phyloP scores from a whole-genome alignment of 306 rosid species.

The Hylodesmum podocarpum region DNA sequence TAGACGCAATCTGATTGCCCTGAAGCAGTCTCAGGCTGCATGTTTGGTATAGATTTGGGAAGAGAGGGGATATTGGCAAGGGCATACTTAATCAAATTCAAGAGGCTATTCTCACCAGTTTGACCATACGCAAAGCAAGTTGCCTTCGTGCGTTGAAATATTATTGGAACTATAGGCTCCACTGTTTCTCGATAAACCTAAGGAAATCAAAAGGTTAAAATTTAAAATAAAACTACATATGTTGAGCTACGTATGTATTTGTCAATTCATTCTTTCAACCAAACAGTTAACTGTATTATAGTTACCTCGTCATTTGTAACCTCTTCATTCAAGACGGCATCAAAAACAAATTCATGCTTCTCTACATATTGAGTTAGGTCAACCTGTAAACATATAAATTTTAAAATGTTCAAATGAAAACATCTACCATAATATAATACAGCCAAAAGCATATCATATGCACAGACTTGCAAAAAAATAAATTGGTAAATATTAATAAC shows the following conservation, averaged over 20 bases:
- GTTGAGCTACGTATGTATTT: not conserved
- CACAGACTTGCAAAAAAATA: not conserved
- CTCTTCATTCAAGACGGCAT: conserved; percentile 91
- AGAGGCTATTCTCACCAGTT: conserved; percentile 60
- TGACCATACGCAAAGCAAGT: conserved; percentile 97
- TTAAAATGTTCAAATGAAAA: conserved; percentile 15
- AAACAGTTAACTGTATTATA: conserved; percentile 17
- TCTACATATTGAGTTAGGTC: conserved; percentile 84
- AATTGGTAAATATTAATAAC: conserved; percentile 2
- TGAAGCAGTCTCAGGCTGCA: conserved; percentile 10
- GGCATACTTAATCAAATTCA: conserved; percentile 2
- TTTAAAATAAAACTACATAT: conserved; percentile 10
- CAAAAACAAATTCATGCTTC: conserved; percentile 88
- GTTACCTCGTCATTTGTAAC: conserved; percentile 88
- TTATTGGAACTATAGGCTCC: conserved; percentile 93
- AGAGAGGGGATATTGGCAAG: not conserved
- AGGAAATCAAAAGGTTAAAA: conserved; percentile 17
- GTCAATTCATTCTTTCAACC: not conserved
- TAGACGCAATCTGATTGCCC: not conserved
- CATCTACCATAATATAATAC: not conserved
- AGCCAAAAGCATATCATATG: not conserved
- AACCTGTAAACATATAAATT: conserved; percentile 56
- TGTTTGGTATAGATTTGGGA: not conserved
- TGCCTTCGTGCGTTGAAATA: conserved; percentile 89
- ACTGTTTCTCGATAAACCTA: conserved; percentile 90